These are phyloP conservation scores for Macrolepiota albuminosa DNA, from an alignment of 768 basidiomycete genomes.

Conservation along the genomic window DNA sequence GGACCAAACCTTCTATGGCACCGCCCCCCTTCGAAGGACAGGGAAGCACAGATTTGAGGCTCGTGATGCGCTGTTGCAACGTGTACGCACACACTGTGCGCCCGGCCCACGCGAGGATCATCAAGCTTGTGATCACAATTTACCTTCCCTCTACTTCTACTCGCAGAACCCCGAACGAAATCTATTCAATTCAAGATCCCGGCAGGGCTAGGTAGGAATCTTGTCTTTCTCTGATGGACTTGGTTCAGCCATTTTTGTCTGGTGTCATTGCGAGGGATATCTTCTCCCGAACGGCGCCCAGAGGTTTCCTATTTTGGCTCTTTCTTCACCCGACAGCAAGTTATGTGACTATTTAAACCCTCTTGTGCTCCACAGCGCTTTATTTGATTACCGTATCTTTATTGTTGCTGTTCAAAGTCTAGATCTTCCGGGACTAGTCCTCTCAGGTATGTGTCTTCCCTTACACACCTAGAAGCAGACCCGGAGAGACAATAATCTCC, in stretches of 20 bases:
- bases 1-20: slow-evolving; percentile 1
- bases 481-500: not conserved
- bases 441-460: not conserved
- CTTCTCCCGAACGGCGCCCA: not conserved
- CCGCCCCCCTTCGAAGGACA: not conserved
- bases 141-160: not conserved
- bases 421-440: not conserved
- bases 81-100: not conserved
- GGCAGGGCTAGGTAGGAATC: not conserved
- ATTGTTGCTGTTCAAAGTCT: not conserved
- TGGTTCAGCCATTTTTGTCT: not conserved
- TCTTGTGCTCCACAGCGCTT: not conserved
- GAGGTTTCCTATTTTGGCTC: not conserved
- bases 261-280: not conserved
- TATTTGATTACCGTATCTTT: not conserved
- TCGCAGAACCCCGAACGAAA: not conserved
- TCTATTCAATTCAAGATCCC: not conserved
- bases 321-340: not conserved
- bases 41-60: not conserved
- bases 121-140: not conserved
- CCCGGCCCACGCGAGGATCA: not conserved
- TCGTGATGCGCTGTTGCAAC: slow-evolving; percentile 1
- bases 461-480: not conserved
- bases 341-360: not conserved
- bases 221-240: not conserved